Base-by-base conservation (phyloP, 2,329 filamentous ascomycete genomes). In the Hypoxylon rubiginosum region DNA sequence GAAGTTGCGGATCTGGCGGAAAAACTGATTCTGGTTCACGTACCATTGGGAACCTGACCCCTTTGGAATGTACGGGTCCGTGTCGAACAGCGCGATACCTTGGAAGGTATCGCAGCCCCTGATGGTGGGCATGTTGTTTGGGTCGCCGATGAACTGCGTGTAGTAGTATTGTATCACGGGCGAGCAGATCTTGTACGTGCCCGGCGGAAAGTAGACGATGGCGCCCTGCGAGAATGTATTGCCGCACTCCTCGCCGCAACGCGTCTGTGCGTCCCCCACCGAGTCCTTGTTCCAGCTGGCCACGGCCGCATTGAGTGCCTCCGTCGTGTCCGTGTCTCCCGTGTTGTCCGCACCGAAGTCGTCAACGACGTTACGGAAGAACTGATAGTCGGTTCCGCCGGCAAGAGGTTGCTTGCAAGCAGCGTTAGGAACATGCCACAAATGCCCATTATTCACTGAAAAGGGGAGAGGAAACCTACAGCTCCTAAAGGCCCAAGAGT, bases 71-170 rank as follows among this genome's bases (percentile, higher is more conserved):
- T 72, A 71, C 0, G 52, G 49, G 17, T 73, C 67, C 0, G 46
- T 58, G 19, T 63, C 62, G 10, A 73, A 11, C 4, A 71, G 28
- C 0, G 41, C 72, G 10, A 71, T 63, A 5, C 71, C 66, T 2
- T 80, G 79, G 73, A 93, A 93, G 28, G 81, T 81, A 9, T 83
- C 71, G 0, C 82, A 75, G 3, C 85, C 88, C 75, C 90, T 89
- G 73, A 92, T 82, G 0, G 84, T 85, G 0, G 91, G 90, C 32
- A 86, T 74, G 67, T 85, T 80, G 66, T 83, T 77, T 9, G 88
- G 85, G 79, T 92, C 89, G 48, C 91, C 91, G 28, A 92, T 82
- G 61, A 92, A 84, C 73, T 92, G 89, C 0, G 90, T 91, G 77
- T 91, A 91, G 79, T 92, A 93, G 76, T 86, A 86, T 76, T 91